Percentiles rank a stretch among this genome's conserved stretches.
phyloP scores from a whole-genome alignment of 352 stramenopile species.

The Globisporangium middletonii region DNA sequence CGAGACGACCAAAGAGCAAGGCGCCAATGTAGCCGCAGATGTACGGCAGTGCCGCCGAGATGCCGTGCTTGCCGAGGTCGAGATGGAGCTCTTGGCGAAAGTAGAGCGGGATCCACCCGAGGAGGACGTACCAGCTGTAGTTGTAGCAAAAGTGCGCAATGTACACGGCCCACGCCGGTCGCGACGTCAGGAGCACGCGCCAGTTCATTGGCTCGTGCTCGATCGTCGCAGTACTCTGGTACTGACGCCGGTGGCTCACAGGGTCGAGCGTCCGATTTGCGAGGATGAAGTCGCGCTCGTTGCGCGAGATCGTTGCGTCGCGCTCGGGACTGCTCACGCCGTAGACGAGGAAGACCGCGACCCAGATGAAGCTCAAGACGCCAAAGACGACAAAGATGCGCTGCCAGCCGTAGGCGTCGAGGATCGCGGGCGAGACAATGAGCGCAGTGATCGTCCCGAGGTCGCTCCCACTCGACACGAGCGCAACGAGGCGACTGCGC shows the following conservation, averaged over 20 bases:
- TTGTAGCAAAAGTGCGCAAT: conserved; percentile 84
- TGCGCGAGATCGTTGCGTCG: conserved; percentile 48
- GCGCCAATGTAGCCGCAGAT: conserved; percentile 74
- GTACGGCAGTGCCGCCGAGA: conserved; percentile 70
- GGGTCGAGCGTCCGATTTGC: conserved; percentile 49
- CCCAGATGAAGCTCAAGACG: conserved; percentile 70
- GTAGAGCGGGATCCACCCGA: conserved; percentile 87
- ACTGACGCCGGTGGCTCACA: conserved; percentile 32
- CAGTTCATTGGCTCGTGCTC: conserved; percentile 59
- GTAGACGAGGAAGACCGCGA: conserved; percentile 47
- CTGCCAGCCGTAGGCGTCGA: conserved; percentile 57
- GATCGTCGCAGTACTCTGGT: conserved; percentile 26
- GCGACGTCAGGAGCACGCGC: conserved; percentile 54
- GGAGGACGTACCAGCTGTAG: conserved; percentile 84
- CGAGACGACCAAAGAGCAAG: conserved; percentile 62
- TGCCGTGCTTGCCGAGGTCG: conserved; percentile 58
- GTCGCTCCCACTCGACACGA: conserved; percentile 76
- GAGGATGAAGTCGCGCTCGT: conserved; percentile 63
- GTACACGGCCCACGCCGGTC: conserved; percentile 79
- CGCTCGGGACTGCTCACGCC: conserved; percentile 62
- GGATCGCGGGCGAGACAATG: conserved; percentile 64
- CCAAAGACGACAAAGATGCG: conserved; percentile 77
- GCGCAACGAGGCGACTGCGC: conserved; percentile 68
- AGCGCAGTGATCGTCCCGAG: conserved; percentile 78
- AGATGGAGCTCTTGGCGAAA: conserved; percentile 77